Evolutionary conservation across 345 rosid genomes (phyloP), one percentile per base, ranked within the genome.

Genomic region (Aquilaria yunnanensis): DNA sequence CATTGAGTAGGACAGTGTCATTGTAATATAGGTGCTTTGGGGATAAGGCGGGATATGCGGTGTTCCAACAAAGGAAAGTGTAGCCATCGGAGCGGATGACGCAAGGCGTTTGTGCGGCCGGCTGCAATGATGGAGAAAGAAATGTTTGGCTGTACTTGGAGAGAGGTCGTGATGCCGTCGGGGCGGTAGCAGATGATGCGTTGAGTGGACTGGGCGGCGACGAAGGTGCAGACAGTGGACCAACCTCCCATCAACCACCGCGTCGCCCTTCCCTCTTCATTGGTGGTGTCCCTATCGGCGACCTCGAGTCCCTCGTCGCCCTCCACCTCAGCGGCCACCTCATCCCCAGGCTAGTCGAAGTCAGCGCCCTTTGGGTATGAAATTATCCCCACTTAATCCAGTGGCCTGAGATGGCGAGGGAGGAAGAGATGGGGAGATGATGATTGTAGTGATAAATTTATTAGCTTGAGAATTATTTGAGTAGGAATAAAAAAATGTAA

Each of bases 201-300:
- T 29, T 71, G 77, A 46, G 64, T 62, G 47, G 73, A 51, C 51
- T 61, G 57, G 14, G 57, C 46, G 8, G 89, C 77, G 33, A 69
- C 76, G 70, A 86, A 46, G 57, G 83, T 87, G 69, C 93, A 86
- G n/a, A 84, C 86, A 57, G 89, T 78, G 68, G 75, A 16, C 16
- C 16, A 16, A 50, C 56, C 81, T 33, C 60, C 52, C 74, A 64
- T 77, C 77, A 60, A 58, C 49, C 67, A 75, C 69, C 60, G 93
- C 79, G 69, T 82, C 12, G 11, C 89, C 16, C 16, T 16, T 16
- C 16, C 16, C 16, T 16, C 16, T 16, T 16, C 16, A 16, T 16
- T 16, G 16, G 16, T 16, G 16, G 16, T 16, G 16, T 16, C 16
- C 16, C 16, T 16, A 16, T 16, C 16, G 16, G 0, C 16, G 16